These are phyloP conservation scores for Entomortierella chlamydospora DNA, from an alignment of 192 early-diverging fungal genomes.

Conservation along the genomic window DNA sequence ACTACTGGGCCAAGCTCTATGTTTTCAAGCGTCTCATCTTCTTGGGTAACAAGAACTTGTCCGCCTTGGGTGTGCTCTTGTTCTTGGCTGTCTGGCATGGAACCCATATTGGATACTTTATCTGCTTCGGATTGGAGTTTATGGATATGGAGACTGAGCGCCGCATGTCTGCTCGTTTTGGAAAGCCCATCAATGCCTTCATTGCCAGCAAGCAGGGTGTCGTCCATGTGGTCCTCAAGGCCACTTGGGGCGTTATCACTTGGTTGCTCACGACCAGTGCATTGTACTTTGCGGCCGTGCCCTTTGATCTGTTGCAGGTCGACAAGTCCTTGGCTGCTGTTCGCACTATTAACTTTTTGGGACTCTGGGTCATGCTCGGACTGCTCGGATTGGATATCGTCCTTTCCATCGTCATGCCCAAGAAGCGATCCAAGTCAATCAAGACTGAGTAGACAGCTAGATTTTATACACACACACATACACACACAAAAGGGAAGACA, in stretches of 20 bases:
- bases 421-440: conserved; percentile 54
- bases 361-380: conserved; percentile 37
- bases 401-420: conserved; percentile 39
- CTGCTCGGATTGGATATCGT: conserved; percentile 28
- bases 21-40: conserved; percentile 69
- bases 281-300: conserved; percentile 61
- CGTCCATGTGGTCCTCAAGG: conserved; percentile 3
- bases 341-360: conserved; percentile 28
- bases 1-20: conserved; percentile 71
- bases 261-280: conserved; percentile 60
- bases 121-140: conserved; percentile 69
- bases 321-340: conserved; percentile 41
- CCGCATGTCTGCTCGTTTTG: conserved; percentile 41
- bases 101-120: conserved; percentile 66
- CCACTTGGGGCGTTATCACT: conserved; percentile 41
- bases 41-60: conserved; percentile 67
- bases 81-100: conserved; percentile 78
- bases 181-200: conserved; percentile 43
- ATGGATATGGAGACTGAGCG: conserved; percentile 65
- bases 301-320: conserved; percentile 61
- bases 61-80: conserved; percentile 55
- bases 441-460: conserved; percentile 46
- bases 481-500: too few relatives aligned
- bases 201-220: conserved; percentile 38
- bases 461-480: too few relatives aligned